These are phyloP conservation scores for Salix brachista DNA, from an alignment of 345 rosid species.

Conservation along the genomic window DNA sequence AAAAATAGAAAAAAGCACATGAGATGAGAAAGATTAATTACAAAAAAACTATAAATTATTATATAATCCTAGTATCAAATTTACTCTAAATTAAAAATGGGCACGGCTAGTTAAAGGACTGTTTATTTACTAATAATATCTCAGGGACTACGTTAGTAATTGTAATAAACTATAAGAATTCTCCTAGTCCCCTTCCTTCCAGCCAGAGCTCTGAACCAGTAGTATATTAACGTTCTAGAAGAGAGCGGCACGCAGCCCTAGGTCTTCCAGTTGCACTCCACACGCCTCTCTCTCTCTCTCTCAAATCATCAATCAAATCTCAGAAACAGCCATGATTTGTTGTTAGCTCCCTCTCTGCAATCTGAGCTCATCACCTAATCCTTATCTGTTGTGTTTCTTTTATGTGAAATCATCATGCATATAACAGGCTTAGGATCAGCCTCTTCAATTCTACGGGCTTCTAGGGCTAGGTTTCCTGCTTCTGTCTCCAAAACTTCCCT, in stretches of 20 bases:
- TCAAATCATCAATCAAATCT: neutral
- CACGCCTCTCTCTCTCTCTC: slow-evolving; percentile 1
- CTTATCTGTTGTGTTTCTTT: neutral
- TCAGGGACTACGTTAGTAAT: too few relatives aligned
- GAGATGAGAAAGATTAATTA: too few relatives aligned
- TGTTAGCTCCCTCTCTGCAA: neutral
- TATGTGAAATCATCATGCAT: slow-evolving; percentile 56
- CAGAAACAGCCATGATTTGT: neutral
- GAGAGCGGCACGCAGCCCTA: slow-evolving; percentile 17
- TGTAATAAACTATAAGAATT: too few relatives aligned
- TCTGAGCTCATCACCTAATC: neutral
- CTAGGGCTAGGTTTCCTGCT: slow-evolving; percentile 39
- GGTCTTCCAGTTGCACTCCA: slow-evolving; percentile 10
- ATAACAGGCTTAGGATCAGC: slow-evolving; percentile 39
- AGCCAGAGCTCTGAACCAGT: neutral
- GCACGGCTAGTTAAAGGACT: too few relatives aligned
- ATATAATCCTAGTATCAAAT: too few relatives aligned
- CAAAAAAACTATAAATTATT: too few relatives aligned
- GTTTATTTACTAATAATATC: too few relatives aligned
- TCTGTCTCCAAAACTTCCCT: neutral
- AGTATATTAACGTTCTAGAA: neutral
- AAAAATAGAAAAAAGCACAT: too few relatives aligned
- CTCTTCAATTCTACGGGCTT: slow-evolving; percentile 60
- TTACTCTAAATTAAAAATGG: too few relatives aligned
- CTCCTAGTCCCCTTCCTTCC: neutral